Conservation (phyloP, 768 basidiomycete species). For the Lactarius vividus region DNA sequence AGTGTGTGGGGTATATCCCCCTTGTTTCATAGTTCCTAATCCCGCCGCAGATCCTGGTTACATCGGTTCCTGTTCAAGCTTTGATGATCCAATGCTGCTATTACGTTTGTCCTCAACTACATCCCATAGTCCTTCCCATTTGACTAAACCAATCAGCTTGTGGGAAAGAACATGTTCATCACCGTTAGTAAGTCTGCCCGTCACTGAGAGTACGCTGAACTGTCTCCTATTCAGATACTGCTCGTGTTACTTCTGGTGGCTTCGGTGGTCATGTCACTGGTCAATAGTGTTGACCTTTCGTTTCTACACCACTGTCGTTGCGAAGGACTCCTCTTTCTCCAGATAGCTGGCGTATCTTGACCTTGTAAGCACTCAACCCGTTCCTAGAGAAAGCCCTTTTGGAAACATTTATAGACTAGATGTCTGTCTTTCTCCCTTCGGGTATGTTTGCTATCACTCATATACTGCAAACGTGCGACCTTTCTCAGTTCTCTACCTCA, state of each 20-base stretch:
- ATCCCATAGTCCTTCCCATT: neutral
- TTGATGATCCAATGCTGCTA: slow-evolving; percentile 17
- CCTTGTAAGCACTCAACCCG: slow-evolving; percentile 6
- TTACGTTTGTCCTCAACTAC: slow-evolving; percentile 1
- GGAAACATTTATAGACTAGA: too few relatives aligned
- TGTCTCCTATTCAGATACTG: neutral
- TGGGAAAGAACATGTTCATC: slow-evolving; percentile 10
- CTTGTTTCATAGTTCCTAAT: neutral
- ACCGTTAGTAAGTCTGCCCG: neutral
- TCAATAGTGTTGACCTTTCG: neutral
- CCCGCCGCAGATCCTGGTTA: neutral
- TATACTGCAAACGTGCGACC: too few relatives aligned
- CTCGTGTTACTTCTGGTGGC: slow-evolving; percentile 10
- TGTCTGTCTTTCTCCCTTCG: too few relatives aligned
- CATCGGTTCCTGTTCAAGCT: slow-evolving; percentile 8
- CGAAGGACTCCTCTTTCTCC: neutral
- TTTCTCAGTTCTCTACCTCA: neutral
- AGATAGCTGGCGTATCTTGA: neutral
- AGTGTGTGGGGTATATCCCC: neutral
- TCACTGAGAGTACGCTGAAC: neutral
- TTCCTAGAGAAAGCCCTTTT: neutral
- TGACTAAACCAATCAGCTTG: slow-evolving; percentile 1
- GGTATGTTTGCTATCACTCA: too few relatives aligned
- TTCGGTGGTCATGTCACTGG: neutral
- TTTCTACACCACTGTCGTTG: neutral